phyloP scores from a whole-genome alignment of 495 filamentous ascomycete genomes.

The Cercophora sp. region DNA sequence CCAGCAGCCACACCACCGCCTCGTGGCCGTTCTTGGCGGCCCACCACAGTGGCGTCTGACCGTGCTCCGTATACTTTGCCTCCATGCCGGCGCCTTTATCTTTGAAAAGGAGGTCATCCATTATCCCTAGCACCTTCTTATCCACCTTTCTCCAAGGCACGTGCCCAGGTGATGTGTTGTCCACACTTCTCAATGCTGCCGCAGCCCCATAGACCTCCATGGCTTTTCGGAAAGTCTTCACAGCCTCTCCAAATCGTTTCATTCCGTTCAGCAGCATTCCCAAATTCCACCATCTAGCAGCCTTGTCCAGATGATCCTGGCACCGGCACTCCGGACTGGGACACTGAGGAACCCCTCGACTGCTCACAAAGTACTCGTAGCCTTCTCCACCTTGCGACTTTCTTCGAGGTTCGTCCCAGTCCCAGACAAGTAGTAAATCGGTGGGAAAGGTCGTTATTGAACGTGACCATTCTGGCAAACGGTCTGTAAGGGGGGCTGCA shows the following conservation, averaged over 20 bases:
- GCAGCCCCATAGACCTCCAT: conserved; percentile 7
- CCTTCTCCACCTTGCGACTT: conserved; percentile 1
- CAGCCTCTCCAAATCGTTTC: conserved; percentile 18
- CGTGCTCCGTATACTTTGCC: neutral
- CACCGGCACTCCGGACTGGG: conserved; percentile 8
- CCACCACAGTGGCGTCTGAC: neutral
- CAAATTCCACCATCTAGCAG: conserved; percentile 16
- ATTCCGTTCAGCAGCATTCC: conserved; percentile 13
- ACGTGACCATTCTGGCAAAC: conserved; percentile 1
- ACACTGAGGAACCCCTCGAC: conserved; percentile 7
- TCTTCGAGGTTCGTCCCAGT: neutral
- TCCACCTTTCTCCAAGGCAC: neutral
- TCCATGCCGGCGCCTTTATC: neutral
- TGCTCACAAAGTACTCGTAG: neutral
- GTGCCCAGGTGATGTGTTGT: conserved; percentile 2
- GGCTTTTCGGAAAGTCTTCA: conserved; percentile 18
- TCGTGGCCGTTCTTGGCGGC: neutral
- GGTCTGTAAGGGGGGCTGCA: conserved; percentile 11
- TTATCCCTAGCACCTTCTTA: conserved; percentile 3
- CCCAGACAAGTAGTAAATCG: conserved; percentile 24
- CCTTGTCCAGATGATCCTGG: conserved; percentile 5
- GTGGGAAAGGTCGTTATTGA: conserved; percentile 15
- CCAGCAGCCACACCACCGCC: conserved; percentile 1
- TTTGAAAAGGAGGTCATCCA: conserved; percentile 1
- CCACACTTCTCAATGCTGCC: neutral